phyloP scores from a whole-genome alignment of 257 asterid genomes.

The Capsicum pubescens region DNA sequence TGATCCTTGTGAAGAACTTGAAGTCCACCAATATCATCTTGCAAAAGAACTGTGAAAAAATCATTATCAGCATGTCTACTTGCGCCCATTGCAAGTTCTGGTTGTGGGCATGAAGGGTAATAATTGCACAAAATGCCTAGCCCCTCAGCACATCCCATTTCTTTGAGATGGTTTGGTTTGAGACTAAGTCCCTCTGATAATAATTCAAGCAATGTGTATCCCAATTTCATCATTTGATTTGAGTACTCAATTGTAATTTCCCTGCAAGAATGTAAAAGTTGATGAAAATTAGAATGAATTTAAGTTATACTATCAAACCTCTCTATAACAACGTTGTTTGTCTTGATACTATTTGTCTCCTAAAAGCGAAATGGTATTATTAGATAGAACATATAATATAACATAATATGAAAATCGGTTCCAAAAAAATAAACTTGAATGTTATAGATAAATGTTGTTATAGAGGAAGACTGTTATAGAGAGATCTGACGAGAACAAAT shows the following conservation, averaged over 20 bases:
- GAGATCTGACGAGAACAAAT: no score
- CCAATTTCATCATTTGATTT: conserved; percentile 34
- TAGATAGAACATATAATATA: no score
- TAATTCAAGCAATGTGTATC: conserved; percentile 46
- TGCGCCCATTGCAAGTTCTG: conserved; percentile 62
- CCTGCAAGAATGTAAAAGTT: conserved; percentile 28
- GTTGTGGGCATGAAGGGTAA: conserved; percentile 74
- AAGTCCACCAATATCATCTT: conserved; percentile 64
- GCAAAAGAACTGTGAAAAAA: conserved; percentile 63
- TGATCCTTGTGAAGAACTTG: conserved; percentile 48
- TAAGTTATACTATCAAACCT: background rate
- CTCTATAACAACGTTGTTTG: no score
- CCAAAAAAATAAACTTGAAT: no score
- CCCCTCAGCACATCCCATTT: conserved; percentile 57
- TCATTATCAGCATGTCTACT: conserved; percentile 54
- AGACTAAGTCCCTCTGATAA: conserved; percentile 69
- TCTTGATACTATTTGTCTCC: no score
- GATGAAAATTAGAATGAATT: conserved; percentile 27
- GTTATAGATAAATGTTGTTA: no score
- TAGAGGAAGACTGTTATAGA: no score
- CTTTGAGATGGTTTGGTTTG: conserved; percentile 43
- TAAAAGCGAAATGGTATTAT: no score
- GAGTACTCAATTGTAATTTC: conserved; percentile 28
- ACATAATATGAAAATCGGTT: no score
- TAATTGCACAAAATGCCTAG: conserved; percentile 55